A percentile compares a stretch with the other conserved stretches of the same genome.
Conservation (phyloP, 2,329 filamentous ascomycete genomes). For the Botryotinia globosa region DNA sequence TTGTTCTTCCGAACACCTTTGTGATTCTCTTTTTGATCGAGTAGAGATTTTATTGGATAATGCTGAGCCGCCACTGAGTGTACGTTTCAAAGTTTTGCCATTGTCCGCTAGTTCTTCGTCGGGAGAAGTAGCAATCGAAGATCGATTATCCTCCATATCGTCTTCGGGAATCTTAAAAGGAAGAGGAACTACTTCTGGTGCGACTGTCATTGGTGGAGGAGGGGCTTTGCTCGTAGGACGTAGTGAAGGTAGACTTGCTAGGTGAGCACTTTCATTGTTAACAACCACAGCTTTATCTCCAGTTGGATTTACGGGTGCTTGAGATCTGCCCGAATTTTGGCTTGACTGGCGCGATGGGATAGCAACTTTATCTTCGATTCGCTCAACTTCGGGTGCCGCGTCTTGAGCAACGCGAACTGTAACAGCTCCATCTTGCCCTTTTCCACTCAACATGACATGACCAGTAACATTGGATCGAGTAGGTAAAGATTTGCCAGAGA, state of each 20-base stretch:
- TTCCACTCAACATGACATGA: slow-evolving; percentile 45
- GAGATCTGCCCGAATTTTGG: slow-evolving; percentile 22
- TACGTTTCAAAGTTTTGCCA: slow-evolving; percentile 48
- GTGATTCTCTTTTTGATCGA: slow-evolving; percentile 31
- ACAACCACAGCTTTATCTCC: slow-evolving; percentile 39
- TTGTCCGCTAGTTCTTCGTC: slow-evolving; percentile 58
- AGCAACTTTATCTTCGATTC: slow-evolving; percentile 41
- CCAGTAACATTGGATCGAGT: slow-evolving; percentile 38
- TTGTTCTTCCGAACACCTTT: slow-evolving; percentile 31
- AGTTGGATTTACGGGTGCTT: slow-evolving; percentile 32
- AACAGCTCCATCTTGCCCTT: slow-evolving; percentile 38
- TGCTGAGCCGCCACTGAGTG: slow-evolving; percentile 48
- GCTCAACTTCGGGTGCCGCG: slow-evolving; percentile 49
- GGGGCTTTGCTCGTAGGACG: slow-evolving; percentile 33
- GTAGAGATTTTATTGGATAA: slow-evolving; percentile 32
- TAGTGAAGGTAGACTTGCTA: slow-evolving; percentile 34
- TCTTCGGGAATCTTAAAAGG: slow-evolving; percentile 60
- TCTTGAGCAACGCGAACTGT: slow-evolving; percentile 31
- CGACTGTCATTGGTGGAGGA: slow-evolving; percentile 41
- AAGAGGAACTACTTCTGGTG: slow-evolving; percentile 59
- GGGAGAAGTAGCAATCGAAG: slow-evolving; percentile 68
- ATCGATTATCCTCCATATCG: slow-evolving; percentile 50
- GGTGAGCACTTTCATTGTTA: slow-evolving; percentile 37
- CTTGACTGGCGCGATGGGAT: slow-evolving; percentile 44
- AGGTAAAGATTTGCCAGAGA: slow-evolving; percentile 44